Percentiles rank a stretch among this genome's conserved stretches.
These are phyloP conservation scores for Acanthamoeba triangularis DNA, from an alignment of 208 protist genomes.

Conservation along the genomic window DNA sequence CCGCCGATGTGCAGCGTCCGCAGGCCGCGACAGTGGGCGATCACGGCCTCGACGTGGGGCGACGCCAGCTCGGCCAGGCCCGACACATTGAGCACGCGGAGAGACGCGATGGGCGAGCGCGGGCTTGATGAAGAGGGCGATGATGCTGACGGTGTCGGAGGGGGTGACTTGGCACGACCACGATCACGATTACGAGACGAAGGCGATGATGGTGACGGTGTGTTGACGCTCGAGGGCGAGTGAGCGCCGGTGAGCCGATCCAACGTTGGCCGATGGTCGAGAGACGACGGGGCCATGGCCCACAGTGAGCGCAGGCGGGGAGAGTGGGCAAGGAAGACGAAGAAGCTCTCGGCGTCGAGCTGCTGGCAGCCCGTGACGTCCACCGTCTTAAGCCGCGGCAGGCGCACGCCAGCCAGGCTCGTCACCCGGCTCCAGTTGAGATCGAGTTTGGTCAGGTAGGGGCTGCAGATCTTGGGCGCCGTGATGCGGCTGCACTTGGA, in stretches of 20 bases:
- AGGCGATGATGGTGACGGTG: neutral
- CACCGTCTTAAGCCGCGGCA: neutral
- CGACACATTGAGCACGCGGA: neutral
- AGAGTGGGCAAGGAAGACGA: neutral
- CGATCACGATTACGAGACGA: neutral
- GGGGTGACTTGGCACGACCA: neutral
- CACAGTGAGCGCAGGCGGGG: constrained; percentile 4
- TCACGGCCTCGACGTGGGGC: neutral
- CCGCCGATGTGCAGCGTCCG: neutral
- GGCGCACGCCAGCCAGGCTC: neutral
- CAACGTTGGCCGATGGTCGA: neutral
- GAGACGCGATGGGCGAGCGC: neutral
- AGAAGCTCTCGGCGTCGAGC: neutral
- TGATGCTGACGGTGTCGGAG: too few relatives aligned
- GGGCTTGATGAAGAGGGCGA: too few relatives aligned
- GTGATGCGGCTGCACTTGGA: neutral
- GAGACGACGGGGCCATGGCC: neutral
- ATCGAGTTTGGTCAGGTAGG: neutral
- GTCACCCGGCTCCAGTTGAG: neutral
- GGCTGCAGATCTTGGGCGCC: neutral
- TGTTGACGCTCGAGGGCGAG: neutral
- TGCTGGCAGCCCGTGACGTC: neutral
- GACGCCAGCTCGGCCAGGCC: neutral
- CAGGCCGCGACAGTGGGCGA: neutral
- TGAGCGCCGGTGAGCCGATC: neutral